phyloP scores from a whole-genome alignment of 2,329 filamentous ascomycete species.

The Pseudovirgaria hyperparasitica region DNA sequence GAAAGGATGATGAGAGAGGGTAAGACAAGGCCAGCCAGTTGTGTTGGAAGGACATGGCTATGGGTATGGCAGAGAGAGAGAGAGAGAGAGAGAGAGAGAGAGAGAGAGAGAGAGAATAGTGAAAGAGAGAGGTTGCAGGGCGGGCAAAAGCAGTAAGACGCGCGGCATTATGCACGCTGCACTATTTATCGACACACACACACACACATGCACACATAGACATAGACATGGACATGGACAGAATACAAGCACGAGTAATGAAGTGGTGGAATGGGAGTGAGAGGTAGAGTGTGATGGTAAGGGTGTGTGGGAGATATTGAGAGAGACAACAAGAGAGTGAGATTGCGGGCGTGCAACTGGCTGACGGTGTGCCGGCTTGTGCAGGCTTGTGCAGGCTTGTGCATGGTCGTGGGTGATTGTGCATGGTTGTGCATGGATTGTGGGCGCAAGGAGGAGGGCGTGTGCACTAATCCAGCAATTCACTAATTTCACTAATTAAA shows the following conservation, averaged over 20 bases:
- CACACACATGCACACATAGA: slow-evolving; percentile 9
- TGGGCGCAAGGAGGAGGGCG: no score
- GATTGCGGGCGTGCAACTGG: slow-evolving; percentile 9
- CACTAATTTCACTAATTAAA: no score
- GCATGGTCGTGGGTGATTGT: no score
- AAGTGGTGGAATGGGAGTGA: no score
- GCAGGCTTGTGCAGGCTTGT: no score
- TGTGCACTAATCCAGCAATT: no score
- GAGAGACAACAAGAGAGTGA: slow-evolving; percentile 1
- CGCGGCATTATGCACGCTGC: slow-evolving; percentile 23
- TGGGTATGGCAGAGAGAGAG: slow-evolving; percentile 10
- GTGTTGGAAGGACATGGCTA: slow-evolving; percentile 21
- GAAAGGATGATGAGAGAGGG: slow-evolving; percentile 10
- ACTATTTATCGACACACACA: slow-evolving; percentile 14
- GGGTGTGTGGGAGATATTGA: no score
- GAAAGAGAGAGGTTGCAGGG: slow-evolving; percentile 7
- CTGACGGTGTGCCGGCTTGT: slow-evolving; percentile 1
- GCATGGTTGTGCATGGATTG: no score
- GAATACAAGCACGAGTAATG: slow-evolving; percentile 18
- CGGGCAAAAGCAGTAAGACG: slow-evolving; percentile 21
- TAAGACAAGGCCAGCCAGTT: slow-evolving; percentile 18
- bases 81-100: background rate
- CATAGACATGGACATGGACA: slow-evolving; percentile 16
- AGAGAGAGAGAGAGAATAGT: no score
- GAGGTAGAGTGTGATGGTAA: no score